These are phyloP conservation scores for Earliella scabrosa DNA, from an alignment of 1,284 basidiomycete species.

Conservation along the genomic window DNA sequence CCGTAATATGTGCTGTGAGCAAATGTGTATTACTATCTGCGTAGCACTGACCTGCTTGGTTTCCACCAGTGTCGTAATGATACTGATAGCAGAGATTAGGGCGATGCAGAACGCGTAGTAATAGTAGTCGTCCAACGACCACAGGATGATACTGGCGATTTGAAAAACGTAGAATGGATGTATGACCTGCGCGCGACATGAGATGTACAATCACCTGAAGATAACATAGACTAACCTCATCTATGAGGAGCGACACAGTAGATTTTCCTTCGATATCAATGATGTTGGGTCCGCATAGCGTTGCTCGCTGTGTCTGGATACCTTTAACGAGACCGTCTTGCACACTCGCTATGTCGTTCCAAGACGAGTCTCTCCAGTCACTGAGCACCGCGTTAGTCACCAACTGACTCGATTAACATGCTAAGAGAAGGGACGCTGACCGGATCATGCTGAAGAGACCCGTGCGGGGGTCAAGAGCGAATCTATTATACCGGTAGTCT, in stretches of 20 bases:
- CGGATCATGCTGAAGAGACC: conserved; percentile 86
- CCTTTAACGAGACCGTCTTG: conserved; percentile 63
- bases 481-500: conserved; percentile 90
- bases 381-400: conserved; percentile 43
- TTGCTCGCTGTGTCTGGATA: conserved; percentile 66
- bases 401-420: not conserved
- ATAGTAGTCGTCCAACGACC: conserved; percentile 95
- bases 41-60: conserved; percentile 74
- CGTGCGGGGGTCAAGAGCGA: conserved; percentile 84
- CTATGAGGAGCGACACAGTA: conserved; percentile 80
- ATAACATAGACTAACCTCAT: conserved; percentile 69
- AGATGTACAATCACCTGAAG: conserved; percentile 3
- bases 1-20: too few relatives aligned
- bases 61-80: conserved; percentile 88
- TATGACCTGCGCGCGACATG: conserved; percentile 60
- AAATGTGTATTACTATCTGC: too few relatives aligned
- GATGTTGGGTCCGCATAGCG: conserved; percentile 86
- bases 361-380: conserved; percentile 90
- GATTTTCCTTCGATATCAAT: conserved; percentile 94
- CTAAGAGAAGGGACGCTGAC: conserved; percentile 44
- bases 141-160: conserved; percentile 93
- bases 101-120: conserved; percentile 99
- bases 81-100: conserved; percentile 88
- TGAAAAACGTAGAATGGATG: conserved; percentile 99
- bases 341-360: conserved; percentile 68